Evolutionary conservation across 2,329 filamentous ascomycete species (phyloP), one percentile per base, ranked within the genome.

Genomic region (Fonsecaea pugnacius): DNA sequence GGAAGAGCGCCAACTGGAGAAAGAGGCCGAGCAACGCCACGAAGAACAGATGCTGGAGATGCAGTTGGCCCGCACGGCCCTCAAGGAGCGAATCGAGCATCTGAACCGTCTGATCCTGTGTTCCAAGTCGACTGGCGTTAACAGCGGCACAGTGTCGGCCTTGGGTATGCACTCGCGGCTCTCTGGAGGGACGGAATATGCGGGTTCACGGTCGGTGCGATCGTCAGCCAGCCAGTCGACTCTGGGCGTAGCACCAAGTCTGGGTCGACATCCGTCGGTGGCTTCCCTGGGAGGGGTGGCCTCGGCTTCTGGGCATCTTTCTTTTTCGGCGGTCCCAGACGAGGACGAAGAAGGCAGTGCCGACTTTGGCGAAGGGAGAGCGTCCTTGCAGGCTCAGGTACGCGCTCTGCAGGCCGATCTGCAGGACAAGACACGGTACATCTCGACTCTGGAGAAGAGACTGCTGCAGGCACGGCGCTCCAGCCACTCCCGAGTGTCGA

Each of bases 21-120:
- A 89, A 71, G 91, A 97, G 77, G 90, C 91, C 7, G 89, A 92
- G 70, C 86, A 91, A 70, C 87, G 92, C 43, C 95, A 97, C 71
- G 93, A 97, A 74, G 95, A 98, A 79, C 95, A 99, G 77, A 94
- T 99, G 85, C 83, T 99, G 60, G 95, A 99, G 78, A 98, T 99
- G 91, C 95, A 99, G 75, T 85, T 99, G 53, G 95, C 95, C 35
- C 88, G 95, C 48, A 99, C 95, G 0, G 95, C 95, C 0, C 80
- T 99, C 60, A 99, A 98, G 76, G 95, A 99, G 80, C 89, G 95
- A 33, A 99, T 99, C 72, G 93, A 97, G 75, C 95, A 99, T 77
- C 83, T 99, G 53, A 99, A 98, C 78, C 89, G 94, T 54, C 82
- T 99, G 56, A 98, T 99, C 69, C 80, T 99, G 65, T 96, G 92